Base-by-base conservation (phyloP, 257 asterid species). In the Forsythia viridissima region DNA sequence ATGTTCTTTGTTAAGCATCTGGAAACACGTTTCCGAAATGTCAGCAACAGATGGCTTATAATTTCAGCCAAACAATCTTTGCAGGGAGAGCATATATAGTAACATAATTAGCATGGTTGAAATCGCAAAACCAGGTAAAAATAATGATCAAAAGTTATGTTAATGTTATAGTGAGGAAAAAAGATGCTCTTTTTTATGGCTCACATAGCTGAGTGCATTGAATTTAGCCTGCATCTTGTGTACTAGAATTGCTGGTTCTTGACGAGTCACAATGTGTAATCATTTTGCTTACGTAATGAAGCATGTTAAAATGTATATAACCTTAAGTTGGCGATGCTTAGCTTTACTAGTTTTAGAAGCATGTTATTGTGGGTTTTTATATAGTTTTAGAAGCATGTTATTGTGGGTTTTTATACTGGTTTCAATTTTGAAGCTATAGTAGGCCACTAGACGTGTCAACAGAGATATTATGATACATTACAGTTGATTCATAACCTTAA, bases 1-100 rank as follows among this genome's bases (percentile, higher is more conserved):
- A 13, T 94, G 98, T 82, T 94, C 98, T 81, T 91, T 91, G 93
- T 94, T 94, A n/a, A 94, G 94, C 96, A 93, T 90, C 98, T 94
- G 85, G 30, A 79, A 71, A 55, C 74, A 70, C 75, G 71, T 75
- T 24, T 24, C 38, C 2, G 34, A 46, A 12, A 46, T 46, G 55
- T 13, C 55, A 3, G 55, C 4, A 16, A 46, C 18, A 3, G 2
- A 46, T 46, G 12, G 1, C 55, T 46, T 11, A 12, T 46, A 12
- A 46, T 46, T 46, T 46, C n/a, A 46, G 55, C 16, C 52, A 46
- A 46, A 46, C 5, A 46, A 10, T 46, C 5, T 11, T 46, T 46
- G 52, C 2, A 11, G 16, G 52, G 18, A 46, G 16, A 46, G 16
- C 52, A 46, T 16, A 12, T 9, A 9, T 46, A 46, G 16, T 46